Evolutionary conservation across 2,329 filamentous ascomycete genomes (phyloP).

Genomic region (Penicillium sp.): DNA sequence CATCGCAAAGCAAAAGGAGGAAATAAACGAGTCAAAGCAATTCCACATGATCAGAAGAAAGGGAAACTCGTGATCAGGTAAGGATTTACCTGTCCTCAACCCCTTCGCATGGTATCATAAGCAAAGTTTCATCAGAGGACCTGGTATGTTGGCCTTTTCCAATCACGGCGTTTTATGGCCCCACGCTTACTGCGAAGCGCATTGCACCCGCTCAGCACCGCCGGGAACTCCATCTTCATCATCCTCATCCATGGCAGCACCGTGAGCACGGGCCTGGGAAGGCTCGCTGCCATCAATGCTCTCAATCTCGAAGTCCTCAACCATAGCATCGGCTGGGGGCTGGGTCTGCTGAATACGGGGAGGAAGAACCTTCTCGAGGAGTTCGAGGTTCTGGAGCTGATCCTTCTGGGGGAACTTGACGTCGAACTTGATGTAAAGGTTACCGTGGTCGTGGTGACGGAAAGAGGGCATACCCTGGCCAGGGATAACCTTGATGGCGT

Average conservation of each 20-base stretch:
- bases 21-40: neutral
- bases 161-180: constrained; percentile 5
- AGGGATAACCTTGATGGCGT: constrained; percentile 87
- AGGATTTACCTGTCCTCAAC: neutral
- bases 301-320: constrained; percentile 83
- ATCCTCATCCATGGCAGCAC: constrained; percentile 69
- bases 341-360: constrained; percentile 63
- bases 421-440: constrained; percentile 95
- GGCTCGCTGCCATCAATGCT: constrained; percentile 72
- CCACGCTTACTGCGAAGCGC: constrained; percentile 50
- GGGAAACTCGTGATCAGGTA: constrained; percentile 15
- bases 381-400: constrained; percentile 68
- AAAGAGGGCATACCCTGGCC: constrained; percentile 97
- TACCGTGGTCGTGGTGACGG: constrained; percentile 92
- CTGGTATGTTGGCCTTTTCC: constrained; percentile 14
- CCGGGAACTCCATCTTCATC: constrained; percentile 55
- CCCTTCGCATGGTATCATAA: constrained; percentile 38
- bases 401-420: constrained; percentile 92
- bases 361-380: constrained; percentile 83
- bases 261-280: constrained; percentile 65
- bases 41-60: constrained; percentile 20
- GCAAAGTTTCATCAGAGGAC: constrained; percentile 32
- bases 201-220: constrained; percentile 53
- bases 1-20: constrained; percentile 32
- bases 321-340: constrained; percentile 83